phyloP scores from a whole-genome alignment of 1,284 basidiomycete species.

The Cutaneotrichosporon spelunceum region DNA sequence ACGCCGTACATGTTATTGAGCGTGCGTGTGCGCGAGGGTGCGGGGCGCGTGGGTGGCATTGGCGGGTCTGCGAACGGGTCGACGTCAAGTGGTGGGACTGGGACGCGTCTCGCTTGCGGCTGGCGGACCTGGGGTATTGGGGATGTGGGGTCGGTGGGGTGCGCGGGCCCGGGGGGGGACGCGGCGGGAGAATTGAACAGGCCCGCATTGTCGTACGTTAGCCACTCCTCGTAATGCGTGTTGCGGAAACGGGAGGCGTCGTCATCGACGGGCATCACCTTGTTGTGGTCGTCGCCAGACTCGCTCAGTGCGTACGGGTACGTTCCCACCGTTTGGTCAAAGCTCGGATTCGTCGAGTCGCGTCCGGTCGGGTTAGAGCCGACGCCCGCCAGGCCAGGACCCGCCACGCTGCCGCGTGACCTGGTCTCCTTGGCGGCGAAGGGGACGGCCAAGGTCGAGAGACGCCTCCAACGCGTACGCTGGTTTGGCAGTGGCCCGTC shows the following conservation, averaged over 20 bases:
- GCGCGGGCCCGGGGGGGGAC: neutral
- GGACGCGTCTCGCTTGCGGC: neutral
- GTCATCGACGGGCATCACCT: neutral
- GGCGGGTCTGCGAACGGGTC: neutral
- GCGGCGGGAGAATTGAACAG: neutral
- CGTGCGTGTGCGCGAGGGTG: neutral
- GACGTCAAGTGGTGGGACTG: neutral
- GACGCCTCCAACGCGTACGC: slow-evolving; percentile 1
- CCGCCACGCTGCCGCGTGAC: neutral
- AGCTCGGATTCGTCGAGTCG: neutral
- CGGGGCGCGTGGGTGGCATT: neutral
- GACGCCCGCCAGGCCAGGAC: neutral
- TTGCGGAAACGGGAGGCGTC: slow-evolving; percentile 5
- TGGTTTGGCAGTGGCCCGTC: slow-evolving; percentile 15
- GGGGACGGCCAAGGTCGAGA: neutral
- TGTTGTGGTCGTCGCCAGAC: slow-evolving; percentile 13
- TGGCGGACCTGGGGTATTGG: neutral
- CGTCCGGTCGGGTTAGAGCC: neutral
- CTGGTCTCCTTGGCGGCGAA: neutral
- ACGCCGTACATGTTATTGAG: neutral
- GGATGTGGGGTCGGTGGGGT: neutral
- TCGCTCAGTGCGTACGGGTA: slow-evolving; percentile 1
- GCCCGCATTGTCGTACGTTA: slow-evolving; percentile 5
- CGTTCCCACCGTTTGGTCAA: neutral
- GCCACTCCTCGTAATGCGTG: slow-evolving; percentile 20